Percentiles rank a stretch among this genome's conserved stretches.
These are phyloP conservation scores for Emmonsia crescens DNA, from an alignment of 2,329 filamentous ascomycete genomes.

Conservation along the genomic window DNA sequence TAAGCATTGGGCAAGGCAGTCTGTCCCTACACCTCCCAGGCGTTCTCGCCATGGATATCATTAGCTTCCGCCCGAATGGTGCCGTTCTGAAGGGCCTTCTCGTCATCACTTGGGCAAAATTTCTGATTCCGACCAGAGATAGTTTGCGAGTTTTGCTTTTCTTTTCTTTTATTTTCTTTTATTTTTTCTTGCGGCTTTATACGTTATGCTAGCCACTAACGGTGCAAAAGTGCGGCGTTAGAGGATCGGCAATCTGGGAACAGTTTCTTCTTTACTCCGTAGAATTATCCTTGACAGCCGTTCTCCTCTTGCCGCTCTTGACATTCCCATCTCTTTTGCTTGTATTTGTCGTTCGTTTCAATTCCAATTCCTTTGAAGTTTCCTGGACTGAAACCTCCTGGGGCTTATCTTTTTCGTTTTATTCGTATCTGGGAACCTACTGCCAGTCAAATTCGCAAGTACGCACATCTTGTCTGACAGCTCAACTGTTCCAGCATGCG, in stretches of 20 bases:
- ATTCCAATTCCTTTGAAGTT: background rate
- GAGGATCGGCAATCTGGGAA: background rate
- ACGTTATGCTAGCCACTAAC: background rate
- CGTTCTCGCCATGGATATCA: background rate
- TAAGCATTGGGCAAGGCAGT: background rate
- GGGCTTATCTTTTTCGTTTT: background rate
- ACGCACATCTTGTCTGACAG: background rate
- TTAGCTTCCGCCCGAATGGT: background rate
- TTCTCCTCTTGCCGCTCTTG: background rate
- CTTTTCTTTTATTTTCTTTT: background rate
- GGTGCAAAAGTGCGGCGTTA: background rate
- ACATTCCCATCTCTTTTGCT: background rate
- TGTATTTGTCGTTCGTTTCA: background rate
- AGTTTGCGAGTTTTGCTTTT: background rate
- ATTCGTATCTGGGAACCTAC: background rate
- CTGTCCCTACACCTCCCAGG: background rate
- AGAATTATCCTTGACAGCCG: background rate
- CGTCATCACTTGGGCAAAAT: background rate
- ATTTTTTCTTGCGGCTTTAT: background rate
- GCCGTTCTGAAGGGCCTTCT: background rate
- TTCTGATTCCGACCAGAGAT: background rate
- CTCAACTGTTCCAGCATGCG: background rate
- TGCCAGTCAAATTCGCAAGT: background rate
- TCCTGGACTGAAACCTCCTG: background rate
- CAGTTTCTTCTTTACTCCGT: background rate